These are phyloP conservation scores for Gaertneriomyces semiglobifer DNA, from an alignment of 192 early-diverging fungal species.

Conservation along the genomic window DNA sequence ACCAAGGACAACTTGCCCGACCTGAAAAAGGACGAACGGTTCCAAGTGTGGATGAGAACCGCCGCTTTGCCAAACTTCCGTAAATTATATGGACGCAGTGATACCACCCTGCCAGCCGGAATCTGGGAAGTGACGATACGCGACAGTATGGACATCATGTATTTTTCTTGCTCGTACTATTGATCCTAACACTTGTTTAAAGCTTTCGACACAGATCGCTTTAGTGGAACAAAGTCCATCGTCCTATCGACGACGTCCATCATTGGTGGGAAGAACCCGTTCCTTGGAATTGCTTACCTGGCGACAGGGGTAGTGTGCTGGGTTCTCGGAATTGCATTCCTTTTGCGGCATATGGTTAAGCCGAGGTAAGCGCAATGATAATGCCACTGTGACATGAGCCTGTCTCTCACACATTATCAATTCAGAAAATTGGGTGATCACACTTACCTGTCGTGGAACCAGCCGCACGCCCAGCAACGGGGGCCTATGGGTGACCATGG, in stretches of 20 bases:
- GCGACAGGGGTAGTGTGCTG: constrained; percentile 89
- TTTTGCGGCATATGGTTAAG: constrained; percentile 86
- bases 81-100: constrained; percentile 82
- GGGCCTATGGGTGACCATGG: too few relatives aligned
- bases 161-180: constrained; percentile 70
- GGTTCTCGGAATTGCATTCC: constrained; percentile 81
- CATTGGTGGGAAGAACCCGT: constrained; percentile 95
- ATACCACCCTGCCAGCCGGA: constrained; percentile 27
- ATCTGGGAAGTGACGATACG: constrained; percentile 11
- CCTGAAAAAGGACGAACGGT: constrained; percentile 67
- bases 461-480: constrained; percentile 36
- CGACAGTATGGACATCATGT: constrained; percentile 68
- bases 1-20: constrained; percentile 58
- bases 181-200: not conserved
- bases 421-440: constrained; percentile 90
- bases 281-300: constrained; percentile 93
- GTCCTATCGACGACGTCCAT: constrained; percentile 93
- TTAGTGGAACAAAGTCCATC: constrained; percentile 92
- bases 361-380: constrained; percentile 59
- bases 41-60: constrained; percentile 98
- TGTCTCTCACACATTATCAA: constrained; percentile 13
- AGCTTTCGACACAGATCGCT: constrained; percentile 83
- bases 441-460: constrained; percentile 95
- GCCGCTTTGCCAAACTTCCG: constrained; percentile 94
- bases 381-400: too few relatives aligned